Evolutionary conservation across 2,329 filamentous ascomycete genomes (phyloP).

Genomic region (Lasiodiplodia sp.): DNA sequence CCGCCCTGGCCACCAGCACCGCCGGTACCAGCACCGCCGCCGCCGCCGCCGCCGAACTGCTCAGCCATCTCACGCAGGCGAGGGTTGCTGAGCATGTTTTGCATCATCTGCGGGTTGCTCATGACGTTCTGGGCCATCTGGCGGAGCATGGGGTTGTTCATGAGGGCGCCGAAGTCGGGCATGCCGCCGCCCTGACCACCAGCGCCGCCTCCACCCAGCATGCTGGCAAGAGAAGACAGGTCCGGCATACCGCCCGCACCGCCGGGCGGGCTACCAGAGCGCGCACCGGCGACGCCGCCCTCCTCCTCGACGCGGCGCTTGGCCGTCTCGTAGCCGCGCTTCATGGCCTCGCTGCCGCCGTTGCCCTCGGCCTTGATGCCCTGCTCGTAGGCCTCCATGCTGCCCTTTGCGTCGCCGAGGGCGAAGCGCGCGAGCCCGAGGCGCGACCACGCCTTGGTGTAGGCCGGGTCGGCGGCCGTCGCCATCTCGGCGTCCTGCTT

Average conservation of each 20-base stretch:
- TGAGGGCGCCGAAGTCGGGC: constrained; percentile 85
- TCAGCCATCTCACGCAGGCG: constrained; percentile 86
- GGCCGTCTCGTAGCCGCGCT: constrained; percentile 94
- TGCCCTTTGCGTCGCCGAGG: constrained; percentile 85
- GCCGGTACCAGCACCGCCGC: constrained; percentile 41
- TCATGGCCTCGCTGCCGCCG: constrained; percentile 96
- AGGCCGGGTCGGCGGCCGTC: constrained; percentile 84
- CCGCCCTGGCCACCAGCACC: constrained; percentile 54
- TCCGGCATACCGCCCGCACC: constrained; percentile 54
- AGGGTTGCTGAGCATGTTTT: constrained; percentile 93
- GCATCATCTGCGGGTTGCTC: constrained; percentile 93
- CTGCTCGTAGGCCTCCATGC: constrained; percentile 92
- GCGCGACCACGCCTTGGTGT: constrained; percentile 97
- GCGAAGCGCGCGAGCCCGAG: constrained; percentile 91
- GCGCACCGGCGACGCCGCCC: constrained; percentile 47
- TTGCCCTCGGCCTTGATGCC: constrained; percentile 95
- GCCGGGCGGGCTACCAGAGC: constrained; percentile 39
- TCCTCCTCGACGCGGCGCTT: constrained; percentile 87
- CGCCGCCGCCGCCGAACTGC: constrained; percentile 67
- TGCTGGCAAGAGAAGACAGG: constrained; percentile 50
- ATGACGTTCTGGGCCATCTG: constrained; percentile 97
- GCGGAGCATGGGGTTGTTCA: constrained; percentile 98
- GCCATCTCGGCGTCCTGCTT: constrained; percentile 90
- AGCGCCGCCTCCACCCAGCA: constrained; percentile 65
- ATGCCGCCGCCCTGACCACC: constrained; percentile 73